Evolutionary conservation across 768 basidiomycete genomes (phyloP).

Genomic region (Pleurotus citrinopileatus): DNA sequence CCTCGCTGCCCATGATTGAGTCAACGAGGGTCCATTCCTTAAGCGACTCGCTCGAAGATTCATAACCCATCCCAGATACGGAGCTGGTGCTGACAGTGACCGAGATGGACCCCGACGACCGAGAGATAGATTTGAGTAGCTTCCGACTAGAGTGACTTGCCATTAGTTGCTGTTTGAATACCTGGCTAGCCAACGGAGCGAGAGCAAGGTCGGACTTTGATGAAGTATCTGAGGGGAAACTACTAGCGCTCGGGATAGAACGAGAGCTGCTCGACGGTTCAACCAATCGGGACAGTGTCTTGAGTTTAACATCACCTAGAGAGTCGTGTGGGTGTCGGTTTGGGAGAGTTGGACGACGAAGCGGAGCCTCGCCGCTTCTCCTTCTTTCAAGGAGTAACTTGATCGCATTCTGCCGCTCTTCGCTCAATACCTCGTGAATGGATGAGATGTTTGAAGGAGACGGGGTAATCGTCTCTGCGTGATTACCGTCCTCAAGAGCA

Average conservation of each 20-base stretch:
- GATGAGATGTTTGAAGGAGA: constrained; percentile 19
- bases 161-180: constrained; percentile 17
- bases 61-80: neutral
- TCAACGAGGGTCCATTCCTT: constrained; percentile 5
- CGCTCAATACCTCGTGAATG: constrained; percentile 14
- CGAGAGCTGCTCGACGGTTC: constrained; percentile 1
- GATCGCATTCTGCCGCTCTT: constrained; percentile 23
- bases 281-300: neutral
- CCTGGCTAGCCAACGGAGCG: constrained; percentile 18
- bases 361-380: constrained; percentile 16
- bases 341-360: neutral
- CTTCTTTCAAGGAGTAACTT: constrained; percentile 28
- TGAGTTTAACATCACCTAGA: neutral
- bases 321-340: neutral
- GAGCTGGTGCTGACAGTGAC: constrained; percentile 7
- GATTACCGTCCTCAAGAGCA: constrained; percentile 21
- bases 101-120: neutral
- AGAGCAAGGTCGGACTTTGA: constrained; percentile 3
- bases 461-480: constrained; percentile 15
- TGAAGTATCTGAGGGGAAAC: neutral
- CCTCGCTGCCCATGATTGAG: neutral
- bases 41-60: neutral
- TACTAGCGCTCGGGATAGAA: neutral
- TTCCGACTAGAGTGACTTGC: constrained; percentile 13
- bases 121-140: constrained; percentile 1